Evolutionary conservation across 1,139 yeast species (phyloP), one percentile per base, ranked within the genome.

Genomic region (Pichia sp.): DNA sequence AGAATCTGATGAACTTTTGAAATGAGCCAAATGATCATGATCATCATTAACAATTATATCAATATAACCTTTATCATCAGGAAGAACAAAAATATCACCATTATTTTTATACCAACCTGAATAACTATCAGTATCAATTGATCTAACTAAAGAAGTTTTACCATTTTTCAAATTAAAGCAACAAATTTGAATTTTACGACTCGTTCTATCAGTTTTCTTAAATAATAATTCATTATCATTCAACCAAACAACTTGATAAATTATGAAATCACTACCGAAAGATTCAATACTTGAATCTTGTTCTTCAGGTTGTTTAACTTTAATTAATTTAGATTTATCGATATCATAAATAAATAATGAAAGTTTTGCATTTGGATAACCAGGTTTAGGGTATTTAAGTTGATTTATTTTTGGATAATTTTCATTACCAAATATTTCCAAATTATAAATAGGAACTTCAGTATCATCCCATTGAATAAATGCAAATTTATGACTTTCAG

Each of bases 301-400:
- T n/a, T 50, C 36, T 0, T 63, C 57, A 2, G 55, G 56, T 23
- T 59, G 60, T 14, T 55, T 50, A 4, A 54, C 50, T 6, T 31
- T 37, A 4, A 38, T 32, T 2, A 38, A 23, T 11, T 43, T 35
- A 2, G 44, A 39, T 5, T 44, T 36, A 2, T 56, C 46, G 2
- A 78, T 30, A 34, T 72, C 63, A 51, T 72, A 75, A 36, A 69
- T 61, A 48, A 64, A 59, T 18, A 89, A 52, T 9, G 66, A 60
- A 2, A 84, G 70, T 17, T 61, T 54, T 0, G 98, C 97, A 54
- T 84, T 84, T 2, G 69, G 53, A 17, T 73, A 72, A 0, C 97
- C 98, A 0, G 96, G 94, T 58, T 85, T 88, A 4, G 98, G 97
- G 59, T 91, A 93, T 55, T 82, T 84, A 46, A 89, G 62, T 9